Percentiles rank a stretch among this genome's conserved stretches.
phyloP scores from a whole-genome alignment of 2,329 filamentous ascomycete genomes.

The Cladosporium sp. region DNA sequence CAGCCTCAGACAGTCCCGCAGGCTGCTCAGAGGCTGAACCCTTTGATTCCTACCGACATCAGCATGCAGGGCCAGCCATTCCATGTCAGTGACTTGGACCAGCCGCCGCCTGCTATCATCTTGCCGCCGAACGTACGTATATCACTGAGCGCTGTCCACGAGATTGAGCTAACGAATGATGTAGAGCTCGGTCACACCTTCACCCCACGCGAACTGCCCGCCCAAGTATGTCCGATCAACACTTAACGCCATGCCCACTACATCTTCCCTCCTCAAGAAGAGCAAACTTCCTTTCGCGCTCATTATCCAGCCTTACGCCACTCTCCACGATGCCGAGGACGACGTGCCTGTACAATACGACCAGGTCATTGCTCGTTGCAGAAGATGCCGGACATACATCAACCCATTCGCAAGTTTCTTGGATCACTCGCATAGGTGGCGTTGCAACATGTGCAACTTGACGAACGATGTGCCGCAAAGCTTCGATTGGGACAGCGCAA shows the following conservation, averaged over 20 bases:
- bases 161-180: not conserved
- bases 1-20: conserved; percentile 48
- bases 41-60: conserved; percentile 88
- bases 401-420: conserved; percentile 96
- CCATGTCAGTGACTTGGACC: conserved; percentile 87
- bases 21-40: conserved; percentile 67
- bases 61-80: conserved; percentile 77
- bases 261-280: conserved; percentile 91
- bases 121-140: conserved; percentile 77
- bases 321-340: conserved; percentile 91
- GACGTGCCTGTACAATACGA: conserved; percentile 89
- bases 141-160: conserved; percentile 46
- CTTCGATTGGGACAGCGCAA: conserved; percentile 94
- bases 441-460: conserved; percentile 99
- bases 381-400: conserved; percentile 95
- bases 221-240: conserved; percentile 95
- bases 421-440: conserved; percentile 95
- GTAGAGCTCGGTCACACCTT: conserved; percentile 82
- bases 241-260: conserved; percentile 89
- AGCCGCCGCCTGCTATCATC: conserved; percentile 86
- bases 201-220: conserved; percentile 85
- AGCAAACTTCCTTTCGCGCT: conserved; percentile 93
- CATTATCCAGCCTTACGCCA: conserved; percentile 91
- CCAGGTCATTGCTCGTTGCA: conserved; percentile 94
- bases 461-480: conserved; percentile 99